These are phyloP conservation scores for Wickerhamiella shivajii DNA, from an alignment of 805 yeast genomes.

Conservation along the genomic window DNA sequence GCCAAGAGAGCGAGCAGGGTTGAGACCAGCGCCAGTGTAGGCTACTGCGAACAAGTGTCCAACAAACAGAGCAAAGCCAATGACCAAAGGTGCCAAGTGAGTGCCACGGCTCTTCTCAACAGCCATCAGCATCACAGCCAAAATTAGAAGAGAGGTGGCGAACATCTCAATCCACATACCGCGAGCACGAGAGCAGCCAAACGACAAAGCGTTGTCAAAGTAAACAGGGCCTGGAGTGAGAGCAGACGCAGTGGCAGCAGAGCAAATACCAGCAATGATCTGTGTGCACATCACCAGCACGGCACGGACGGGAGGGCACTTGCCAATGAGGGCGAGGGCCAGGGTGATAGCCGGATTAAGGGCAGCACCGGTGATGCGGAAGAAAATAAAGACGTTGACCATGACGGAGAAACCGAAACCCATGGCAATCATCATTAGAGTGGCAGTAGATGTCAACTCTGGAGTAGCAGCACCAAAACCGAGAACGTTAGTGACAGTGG, in stretches of 20 bases:
- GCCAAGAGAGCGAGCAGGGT: conserved; percentile 83
- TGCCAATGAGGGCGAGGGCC: conserved; percentile 55
- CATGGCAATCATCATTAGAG: conserved; percentile 62
- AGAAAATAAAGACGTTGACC: conserved; percentile 54
- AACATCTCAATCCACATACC: conserved; percentile 75
- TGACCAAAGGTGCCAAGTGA: conserved; percentile 65
- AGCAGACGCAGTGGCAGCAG: conserved; percentile 28
- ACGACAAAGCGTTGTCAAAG: conserved; percentile 47
- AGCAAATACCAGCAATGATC: conserved; percentile 77
- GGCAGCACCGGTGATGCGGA: conserved; percentile 76
- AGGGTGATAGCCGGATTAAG: conserved; percentile 81
- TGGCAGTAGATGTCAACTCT: conserved; percentile 4
- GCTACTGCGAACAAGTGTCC: conserved; percentile 70
- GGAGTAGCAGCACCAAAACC: too few relatives aligned
- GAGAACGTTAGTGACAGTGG: conserved; percentile 1
- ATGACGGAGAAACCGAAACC: conserved; percentile 81
- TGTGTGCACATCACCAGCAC: conserved; percentile 50
- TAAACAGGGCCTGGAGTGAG: conserved; percentile 34
- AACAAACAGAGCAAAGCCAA: conserved; percentile 68
- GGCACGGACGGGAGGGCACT: conserved; percentile 60
- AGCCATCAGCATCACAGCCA: conserved; percentile 68
- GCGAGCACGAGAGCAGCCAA: conserved; percentile 54
- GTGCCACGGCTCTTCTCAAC: conserved; percentile 70
- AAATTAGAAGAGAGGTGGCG: conserved; percentile 57
- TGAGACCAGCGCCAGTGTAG: conserved; percentile 83